Conservation (phyloP, 2,329 filamentous ascomycete genomes). For the Gliomastix tumulicola region DNA sequence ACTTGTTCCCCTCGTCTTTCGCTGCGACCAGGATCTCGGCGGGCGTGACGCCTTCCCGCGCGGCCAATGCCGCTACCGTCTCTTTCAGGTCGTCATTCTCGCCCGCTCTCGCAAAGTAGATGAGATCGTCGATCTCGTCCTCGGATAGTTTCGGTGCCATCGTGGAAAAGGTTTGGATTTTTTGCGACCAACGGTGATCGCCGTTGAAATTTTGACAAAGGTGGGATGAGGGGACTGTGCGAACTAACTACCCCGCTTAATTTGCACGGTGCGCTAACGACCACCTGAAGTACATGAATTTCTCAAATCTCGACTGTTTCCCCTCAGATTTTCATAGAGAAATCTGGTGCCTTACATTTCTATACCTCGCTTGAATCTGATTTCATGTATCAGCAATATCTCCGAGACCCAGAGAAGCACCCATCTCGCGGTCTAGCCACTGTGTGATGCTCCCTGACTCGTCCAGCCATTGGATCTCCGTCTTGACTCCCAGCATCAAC, state of each 20-base stretch:
- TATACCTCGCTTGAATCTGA: background rate
- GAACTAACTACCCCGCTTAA: slow-evolving; percentile 19
- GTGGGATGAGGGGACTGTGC: slow-evolving; percentile 29
- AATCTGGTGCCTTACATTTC: too few species aligned
- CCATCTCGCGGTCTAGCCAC: slow-evolving; percentile 42
- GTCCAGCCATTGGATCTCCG: slow-evolving; percentile 69
- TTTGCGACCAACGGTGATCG: too few species aligned
- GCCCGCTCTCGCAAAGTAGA: slow-evolving; percentile 77
- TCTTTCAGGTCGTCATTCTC: slow-evolving; percentile 63
- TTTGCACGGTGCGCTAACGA: slow-evolving; percentile 22
- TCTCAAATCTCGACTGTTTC: too few species aligned
- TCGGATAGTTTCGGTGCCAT: slow-evolving; percentile 55
- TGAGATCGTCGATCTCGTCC: slow-evolving; percentile 84
- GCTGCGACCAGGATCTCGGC: slow-evolving; percentile 63
- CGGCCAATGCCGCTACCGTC: slow-evolving; percentile 50
- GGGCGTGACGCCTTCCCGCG: slow-evolving; percentile 50
- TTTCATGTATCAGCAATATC: too few species aligned
- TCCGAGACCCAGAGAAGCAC: slow-evolving; percentile 4
- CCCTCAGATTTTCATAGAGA: too few species aligned
- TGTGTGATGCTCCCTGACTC: slow-evolving; percentile 38
- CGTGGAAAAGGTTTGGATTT: slow-evolving; percentile 7
- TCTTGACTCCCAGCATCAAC: slow-evolving; percentile 68
- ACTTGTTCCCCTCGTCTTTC: slow-evolving; percentile 67
- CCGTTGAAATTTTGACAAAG: slow-evolving; percentile 4
- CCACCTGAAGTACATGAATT: too few species aligned